Percentiles rank a stretch among this genome's conserved stretches.
Conservation (phyloP, 805 yeast species). For the Kuraishia floccosa region DNA sequence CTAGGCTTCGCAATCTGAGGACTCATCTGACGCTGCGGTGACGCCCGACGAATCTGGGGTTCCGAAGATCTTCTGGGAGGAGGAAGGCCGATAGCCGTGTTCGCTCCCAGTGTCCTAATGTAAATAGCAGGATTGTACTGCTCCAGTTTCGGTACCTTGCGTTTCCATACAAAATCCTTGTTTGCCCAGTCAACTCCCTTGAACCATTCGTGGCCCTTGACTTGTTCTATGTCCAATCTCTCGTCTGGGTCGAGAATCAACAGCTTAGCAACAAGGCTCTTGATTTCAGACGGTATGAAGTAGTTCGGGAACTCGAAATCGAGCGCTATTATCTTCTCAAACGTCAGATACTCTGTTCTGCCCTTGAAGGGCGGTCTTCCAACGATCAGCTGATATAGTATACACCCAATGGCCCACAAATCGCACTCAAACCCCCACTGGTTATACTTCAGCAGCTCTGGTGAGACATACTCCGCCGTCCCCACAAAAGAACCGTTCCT, state of each 20-base stretch:
- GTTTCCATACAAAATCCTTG: constrained; percentile 57
- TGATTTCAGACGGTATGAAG: constrained; percentile 47
- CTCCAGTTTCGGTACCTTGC: constrained; percentile 55
- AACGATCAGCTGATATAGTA: constrained; percentile 68
- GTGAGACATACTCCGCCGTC: constrained; percentile 94
- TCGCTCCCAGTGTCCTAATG: constrained; percentile 4
- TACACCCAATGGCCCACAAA: constrained; percentile 93
- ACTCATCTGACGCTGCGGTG: constrained; percentile 31
- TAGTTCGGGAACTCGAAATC: constrained; percentile 65
- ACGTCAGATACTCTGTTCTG: constrained; percentile 71
- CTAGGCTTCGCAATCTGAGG: constrained; percentile 2
- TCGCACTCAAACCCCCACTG: constrained; percentile 78
- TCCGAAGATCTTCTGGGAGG: constrained; percentile 9
- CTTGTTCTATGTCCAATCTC: constrained; percentile 43
- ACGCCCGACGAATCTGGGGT: too few relatives aligned
- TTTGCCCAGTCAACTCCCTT: constrained; percentile 55
- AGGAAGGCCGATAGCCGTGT: neutral
- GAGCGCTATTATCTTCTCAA: constrained; percentile 74
- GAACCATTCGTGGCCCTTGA: constrained; percentile 68
- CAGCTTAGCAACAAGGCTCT: constrained; percentile 56
- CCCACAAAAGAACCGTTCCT: constrained; percentile 82
- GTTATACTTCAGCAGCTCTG: constrained; percentile 73
- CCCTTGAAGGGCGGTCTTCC: constrained; percentile 91
- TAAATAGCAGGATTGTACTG: constrained; percentile 40
- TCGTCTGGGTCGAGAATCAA: constrained; percentile 62